Evolutionary conservation across 148 eudicot genomes (phyloP).

Genomic region (Suaeda aralocaspica): DNA sequence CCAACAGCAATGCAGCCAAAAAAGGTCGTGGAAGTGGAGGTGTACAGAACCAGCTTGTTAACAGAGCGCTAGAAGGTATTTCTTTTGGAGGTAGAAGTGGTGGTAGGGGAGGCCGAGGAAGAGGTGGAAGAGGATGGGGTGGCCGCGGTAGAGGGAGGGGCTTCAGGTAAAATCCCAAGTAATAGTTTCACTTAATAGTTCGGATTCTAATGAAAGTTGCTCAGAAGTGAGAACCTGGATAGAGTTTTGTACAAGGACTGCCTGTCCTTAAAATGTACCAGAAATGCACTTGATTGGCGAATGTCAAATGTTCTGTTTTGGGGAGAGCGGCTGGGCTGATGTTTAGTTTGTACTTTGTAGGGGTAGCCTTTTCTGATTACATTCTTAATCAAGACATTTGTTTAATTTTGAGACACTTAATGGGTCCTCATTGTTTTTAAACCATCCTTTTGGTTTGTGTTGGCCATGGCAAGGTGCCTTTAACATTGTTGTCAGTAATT

Average conservation of each 20-base stretch:
- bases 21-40: slow-evolving; percentile 68
- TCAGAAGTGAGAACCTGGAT: slow-evolving; percentile 1
- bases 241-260: not conserved
- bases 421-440: not conserved
- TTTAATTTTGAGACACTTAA: not conserved
- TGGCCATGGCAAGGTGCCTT: not conserved
- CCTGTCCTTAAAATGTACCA: not conserved
- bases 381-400: not conserved
- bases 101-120: slow-evolving; percentile 52
- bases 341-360: slow-evolving; percentile 15
- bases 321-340: slow-evolving; percentile 11
- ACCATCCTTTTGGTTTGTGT: not conserved
- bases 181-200: slow-evolving; percentile 4
- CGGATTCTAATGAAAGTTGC: not conserved
- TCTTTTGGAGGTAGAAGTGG: slow-evolving; percentile 57
- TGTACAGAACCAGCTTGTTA: slow-evolving; percentile 58
- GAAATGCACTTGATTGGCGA: slow-evolving; percentile 5
- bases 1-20: slow-evolving; percentile 42
- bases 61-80: slow-evolving; percentile 58
- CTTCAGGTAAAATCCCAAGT: slow-evolving; percentile 20
- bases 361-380: not conserved
- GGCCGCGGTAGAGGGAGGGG: slow-evolving; percentile 79
- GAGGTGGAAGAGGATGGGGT: slow-evolving; percentile 53
- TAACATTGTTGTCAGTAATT: not conserved
- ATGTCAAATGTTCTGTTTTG: not conserved